Evolutionary conservation across 2,329 filamentous ascomycete genomes (phyloP), one percentile per base, ranked within the genome.

Genomic region (Didymella lethalis): DNA sequence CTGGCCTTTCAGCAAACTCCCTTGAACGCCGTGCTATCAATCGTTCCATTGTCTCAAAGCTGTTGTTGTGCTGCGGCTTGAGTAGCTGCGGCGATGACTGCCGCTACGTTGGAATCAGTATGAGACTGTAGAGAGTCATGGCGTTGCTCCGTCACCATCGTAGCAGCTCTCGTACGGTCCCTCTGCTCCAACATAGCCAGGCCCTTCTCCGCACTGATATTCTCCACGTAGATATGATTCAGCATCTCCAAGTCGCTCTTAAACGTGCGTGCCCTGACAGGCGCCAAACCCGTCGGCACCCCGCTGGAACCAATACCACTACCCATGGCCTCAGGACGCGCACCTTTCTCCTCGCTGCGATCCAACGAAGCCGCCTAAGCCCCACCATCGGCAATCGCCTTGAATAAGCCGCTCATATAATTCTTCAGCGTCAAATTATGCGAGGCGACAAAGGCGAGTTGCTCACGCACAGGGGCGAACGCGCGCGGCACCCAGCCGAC

Each of bases 401-500:
- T 75, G n/a, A 76, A 64, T 46, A 78, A 51, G 1, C 70, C 65
- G 2, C 67, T 70, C 67, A 79, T 71, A 32, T 79, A 78, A 49
- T 76, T 75, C 53, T 70, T 75, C 46, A 80, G 61, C 29, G 73
- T 77, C 31, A 76, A 64, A 65, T 92, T 92, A 73, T 91, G 87
- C 31, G 88, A 85, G 79, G 91, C 84, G 43, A 91, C 84, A 74
- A 89, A 89, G 70, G 86, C 90, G 20, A 92, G 77, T 34, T 87
- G 85, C 11, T 85, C 82, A 71, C 87, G 81, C 52, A 90, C 82
- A 0, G 88, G 86, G 45, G 87, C 84, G 77, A 92, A 92, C 28
- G 91, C 79, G 57, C 79, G 80, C 72, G 90, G 86, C 59, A 90
- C 89, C 86, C 87, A 90, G 2, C 86, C 84, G 20, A 81, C 81